These are phyloP conservation scores for Trypethelium eluteriae DNA, from an alignment of 495 filamentous ascomycete species.

Conservation along the genomic window DNA sequence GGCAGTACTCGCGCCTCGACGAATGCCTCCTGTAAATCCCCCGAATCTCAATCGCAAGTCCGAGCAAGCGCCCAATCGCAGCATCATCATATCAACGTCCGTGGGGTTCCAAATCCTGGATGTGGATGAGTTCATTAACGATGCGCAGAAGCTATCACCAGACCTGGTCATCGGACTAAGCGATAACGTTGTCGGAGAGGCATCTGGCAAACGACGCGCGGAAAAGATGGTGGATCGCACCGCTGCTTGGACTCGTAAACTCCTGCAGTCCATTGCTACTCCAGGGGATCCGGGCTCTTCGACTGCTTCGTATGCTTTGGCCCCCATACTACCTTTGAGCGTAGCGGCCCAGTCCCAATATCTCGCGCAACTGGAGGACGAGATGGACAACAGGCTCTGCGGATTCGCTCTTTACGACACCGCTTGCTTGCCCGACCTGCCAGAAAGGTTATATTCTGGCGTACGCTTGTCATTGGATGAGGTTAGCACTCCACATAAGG, in stretches of 20 bases:
- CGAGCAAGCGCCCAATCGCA: conserved; percentile 45
- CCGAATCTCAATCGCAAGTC: conserved; percentile 60
- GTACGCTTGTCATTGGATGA: conserved; percentile 66
- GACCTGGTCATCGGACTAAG: conserved; percentile 75
- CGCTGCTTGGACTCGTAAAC: conserved; percentile 46
- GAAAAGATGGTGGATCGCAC: conserved; percentile 82
- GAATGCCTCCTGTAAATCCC: conserved; percentile 64
- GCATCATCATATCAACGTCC: conserved; percentile 71
- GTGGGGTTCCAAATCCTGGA: conserved; percentile 69
- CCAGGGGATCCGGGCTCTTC: not conserved
- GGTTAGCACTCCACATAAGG: conserved; percentile 59
- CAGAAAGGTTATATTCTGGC: conserved; percentile 48
- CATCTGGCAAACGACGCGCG: conserved; percentile 59
- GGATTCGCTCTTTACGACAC: conserved; percentile 79
- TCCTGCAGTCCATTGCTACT: not conserved
- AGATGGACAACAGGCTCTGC: conserved; percentile 49
- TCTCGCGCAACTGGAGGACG: conserved; percentile 53
- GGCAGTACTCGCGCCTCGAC: conserved; percentile 72
- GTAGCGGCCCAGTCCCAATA: conserved; percentile 69
- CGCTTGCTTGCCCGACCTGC: conserved; percentile 58
- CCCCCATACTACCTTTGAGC: conserved; percentile 71
- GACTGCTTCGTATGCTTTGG: conserved; percentile 48
- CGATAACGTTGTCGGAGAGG: conserved; percentile 57
- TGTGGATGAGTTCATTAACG: conserved; percentile 58
- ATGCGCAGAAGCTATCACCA: conserved; percentile 55